Base-by-base conservation (phyloP, 108 stramenopile species). In the Cyclotella baltica region DNA sequence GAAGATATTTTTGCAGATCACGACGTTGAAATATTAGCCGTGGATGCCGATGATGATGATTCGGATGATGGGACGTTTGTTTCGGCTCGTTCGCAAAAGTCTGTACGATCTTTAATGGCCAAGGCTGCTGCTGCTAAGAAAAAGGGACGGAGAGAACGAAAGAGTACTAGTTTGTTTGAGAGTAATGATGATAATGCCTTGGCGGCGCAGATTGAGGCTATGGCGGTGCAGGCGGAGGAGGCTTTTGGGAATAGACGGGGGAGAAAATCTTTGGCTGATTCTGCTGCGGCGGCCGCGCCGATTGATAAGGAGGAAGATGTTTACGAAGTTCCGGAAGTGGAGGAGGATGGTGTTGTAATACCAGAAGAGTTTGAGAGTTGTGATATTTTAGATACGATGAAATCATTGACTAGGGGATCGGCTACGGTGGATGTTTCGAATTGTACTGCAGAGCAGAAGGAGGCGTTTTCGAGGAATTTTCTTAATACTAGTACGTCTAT, bases 1-100 rank as follows among this genome's bases (percentile, higher is more conserved):
- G 74, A 75, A 30, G 75, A 82, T 16, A 82, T 82, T 34, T 82
- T 82, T 53, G 81, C 81, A 0, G 65, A 70, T 67, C 74, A 82
- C 43, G 63, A 82, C 57, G 81, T 82, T 13, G 74, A 82, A 59
- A 76, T 82, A 23, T 59, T 82, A 23, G 81, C 81, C 5, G 74
- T 82, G 15, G 81, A 82, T 66, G 81, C 74, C 8, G 80, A 74
- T 35, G 68, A 63, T 31, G 73, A 64, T 36, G 73, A 72, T 13
- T 65, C 52, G 9, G 81, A 83, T 61, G 75, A 72, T 31, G 81
- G 75, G 22, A 76, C 81, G 25, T 83, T 83, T 13, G 64, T 83
- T 28, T 76, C 81, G 29, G 70, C 81, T 18, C 50, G 81, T n/a
- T 76, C 76, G 22, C 59, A 48, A 13, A 51, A 52, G 37, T 83